These are phyloP conservation scores for Thalassiosira profunda DNA, from an alignment of 108 stramenopile genomes.

Conservation along the genomic window DNA sequence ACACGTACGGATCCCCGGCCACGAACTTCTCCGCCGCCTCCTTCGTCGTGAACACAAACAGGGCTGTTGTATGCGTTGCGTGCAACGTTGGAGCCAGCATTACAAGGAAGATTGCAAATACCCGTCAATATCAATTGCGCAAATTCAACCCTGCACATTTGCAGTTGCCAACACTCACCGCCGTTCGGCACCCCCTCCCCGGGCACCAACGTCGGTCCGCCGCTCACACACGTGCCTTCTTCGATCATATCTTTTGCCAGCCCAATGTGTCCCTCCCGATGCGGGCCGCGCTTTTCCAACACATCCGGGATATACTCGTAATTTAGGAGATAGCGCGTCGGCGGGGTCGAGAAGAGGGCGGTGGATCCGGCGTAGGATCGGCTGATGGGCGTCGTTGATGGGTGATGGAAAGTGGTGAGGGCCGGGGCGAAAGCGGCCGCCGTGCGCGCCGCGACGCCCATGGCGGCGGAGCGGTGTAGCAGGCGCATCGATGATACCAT, in stretches of 20 bases:
- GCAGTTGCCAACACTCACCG: constrained; percentile 7
- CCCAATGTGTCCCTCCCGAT: constrained; percentile 77
- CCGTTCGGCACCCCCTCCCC: constrained; percentile 68
- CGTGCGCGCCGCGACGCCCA: not conserved
- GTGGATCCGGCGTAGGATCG: not conserved
- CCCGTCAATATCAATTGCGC: not conserved
- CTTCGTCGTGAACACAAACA: constrained; percentile 74
- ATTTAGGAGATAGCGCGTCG: constrained; percentile 48
- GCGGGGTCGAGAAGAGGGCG: constrained; percentile 26
- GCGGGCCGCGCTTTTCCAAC: constrained; percentile 83
- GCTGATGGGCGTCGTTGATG: not conserved
- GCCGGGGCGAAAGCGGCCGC: constrained; percentile 5
- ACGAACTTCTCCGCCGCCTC: constrained; percentile 75
- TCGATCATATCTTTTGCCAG: constrained; percentile 74
- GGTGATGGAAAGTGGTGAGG: not conserved
- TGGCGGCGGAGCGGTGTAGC: constrained; percentile 14
- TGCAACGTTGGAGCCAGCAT: too few species aligned
- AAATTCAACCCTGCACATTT: not conserved
- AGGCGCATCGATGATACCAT: constrained; percentile 8
- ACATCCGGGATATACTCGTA: constrained; percentile 91
- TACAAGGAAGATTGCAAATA: too few species aligned
- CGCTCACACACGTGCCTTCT: constrained; percentile 66
- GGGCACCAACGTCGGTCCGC: constrained; percentile 62
- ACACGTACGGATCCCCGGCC: constrained; percentile 78
- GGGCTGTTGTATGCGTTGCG: constrained; percentile 45